These are phyloP conservation scores for Cyberlindnera meyerae DNA, from an alignment of 805 yeast genomes.

Conservation along the genomic window DNA sequence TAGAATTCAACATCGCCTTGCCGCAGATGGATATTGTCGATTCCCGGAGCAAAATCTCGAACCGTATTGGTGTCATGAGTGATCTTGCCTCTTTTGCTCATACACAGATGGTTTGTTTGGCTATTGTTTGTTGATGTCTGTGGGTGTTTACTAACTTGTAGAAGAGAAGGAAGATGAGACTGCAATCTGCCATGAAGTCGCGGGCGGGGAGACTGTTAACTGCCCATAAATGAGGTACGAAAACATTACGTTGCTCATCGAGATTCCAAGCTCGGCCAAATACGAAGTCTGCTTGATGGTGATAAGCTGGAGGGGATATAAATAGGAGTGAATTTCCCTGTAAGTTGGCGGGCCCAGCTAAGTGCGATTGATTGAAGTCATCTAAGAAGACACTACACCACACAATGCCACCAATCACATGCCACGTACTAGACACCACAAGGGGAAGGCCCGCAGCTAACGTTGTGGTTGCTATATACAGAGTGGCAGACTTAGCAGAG, in stretches of 20 bases:
- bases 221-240: no score
- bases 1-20: slow-evolving; percentile 29
- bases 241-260: neutral
- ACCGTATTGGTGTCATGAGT: neutral
- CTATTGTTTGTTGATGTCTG: neutral
- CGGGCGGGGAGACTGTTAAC: no score
- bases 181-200: no score
- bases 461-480: slow-evolving; percentile 64
- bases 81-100: slow-evolving; percentile 5
- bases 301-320: neutral
- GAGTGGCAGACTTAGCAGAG: slow-evolving; percentile 20
- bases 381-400: neutral
- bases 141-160: neutral
- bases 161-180: neutral
- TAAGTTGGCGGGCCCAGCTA: neutral
- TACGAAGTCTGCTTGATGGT: slow-evolving; percentile 9
- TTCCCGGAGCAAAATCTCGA: slow-evolving; percentile 26
- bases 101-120: neutral
- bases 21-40: slow-evolving; percentile 24
- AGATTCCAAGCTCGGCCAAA: slow-evolving; percentile 5
- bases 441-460: slow-evolving; percentile 74
- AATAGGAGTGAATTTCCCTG: neutral
- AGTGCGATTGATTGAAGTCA: neutral
- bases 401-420: slow-evolving; percentile 60
- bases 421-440: slow-evolving; percentile 85